Evolutionary conservation across 164 flowering plant genomes (phyloP).

Genomic region (Nymphaea colorata): DNA sequence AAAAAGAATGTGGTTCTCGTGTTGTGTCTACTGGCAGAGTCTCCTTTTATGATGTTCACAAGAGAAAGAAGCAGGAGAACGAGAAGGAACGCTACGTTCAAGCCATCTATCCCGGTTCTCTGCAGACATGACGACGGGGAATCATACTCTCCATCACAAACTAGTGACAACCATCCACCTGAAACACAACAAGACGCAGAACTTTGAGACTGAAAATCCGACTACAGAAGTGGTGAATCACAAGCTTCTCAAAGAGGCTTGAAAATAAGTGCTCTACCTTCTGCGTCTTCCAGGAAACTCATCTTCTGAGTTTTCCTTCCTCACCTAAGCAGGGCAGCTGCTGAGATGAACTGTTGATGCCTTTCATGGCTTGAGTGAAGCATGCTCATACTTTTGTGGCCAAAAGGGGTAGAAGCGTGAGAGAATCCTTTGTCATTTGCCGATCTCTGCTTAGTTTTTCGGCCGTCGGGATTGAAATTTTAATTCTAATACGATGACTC

Average conservation of each 20-base stretch:
- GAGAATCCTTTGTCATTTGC: too few species aligned
- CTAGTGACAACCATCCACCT: neutral
- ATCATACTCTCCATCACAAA: conserved; percentile 28
- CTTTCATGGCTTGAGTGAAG: neutral
- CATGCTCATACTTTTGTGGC: neutral
- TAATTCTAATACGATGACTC: too few species aligned
- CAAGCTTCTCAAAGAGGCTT: neutral
- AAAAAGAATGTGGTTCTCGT: conserved; percentile 22
- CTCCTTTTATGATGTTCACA: conserved; percentile 12
- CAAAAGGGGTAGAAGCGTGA: too few species aligned
- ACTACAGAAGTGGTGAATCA: neutral
- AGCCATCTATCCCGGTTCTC: conserved; percentile 26
- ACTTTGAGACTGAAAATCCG: neutral
- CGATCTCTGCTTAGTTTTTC: too few species aligned
- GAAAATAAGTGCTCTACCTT: neutral
- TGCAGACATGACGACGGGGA: conserved; percentile 27
- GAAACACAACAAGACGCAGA: neutral
- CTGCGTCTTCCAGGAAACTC: neutral
- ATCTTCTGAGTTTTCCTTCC: neutral
- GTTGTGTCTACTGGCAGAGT: neutral
- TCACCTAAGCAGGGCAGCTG: neutral
- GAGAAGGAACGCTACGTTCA: conserved; percentile 32
- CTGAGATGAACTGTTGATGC: neutral
- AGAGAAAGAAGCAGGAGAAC: conserved; percentile 26
- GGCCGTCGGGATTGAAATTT: too few species aligned